Evolutionary conservation across 164 flowering plant species (phyloP), one percentile per base, ranked within the genome.

Genomic region (Piper longum): DNA sequence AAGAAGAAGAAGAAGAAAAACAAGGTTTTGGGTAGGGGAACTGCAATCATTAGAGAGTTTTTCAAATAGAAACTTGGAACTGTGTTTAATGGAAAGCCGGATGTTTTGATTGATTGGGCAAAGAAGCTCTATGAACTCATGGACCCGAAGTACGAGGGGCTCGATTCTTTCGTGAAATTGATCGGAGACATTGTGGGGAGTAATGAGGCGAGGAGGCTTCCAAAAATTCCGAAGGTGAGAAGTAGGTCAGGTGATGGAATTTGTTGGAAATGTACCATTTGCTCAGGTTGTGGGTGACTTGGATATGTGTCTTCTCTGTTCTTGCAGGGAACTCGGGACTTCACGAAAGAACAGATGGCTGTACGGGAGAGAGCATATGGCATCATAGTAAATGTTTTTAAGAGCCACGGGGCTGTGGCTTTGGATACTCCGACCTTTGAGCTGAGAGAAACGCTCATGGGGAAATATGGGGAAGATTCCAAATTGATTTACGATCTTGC

Each of bases 391-490:
- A 76, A 78, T 3, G 89, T 93, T 66, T 90, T 93, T 72, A 83
- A 88, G 79, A 84, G 83, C 81, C 97, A 93, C 71, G 95, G 99
- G 62, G 96, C 89, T 43, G 79, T 70, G 16, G 83, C 95, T 19
- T 73, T 93, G 56, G 99, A 93, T 76, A 93, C 99, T 57, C 99
- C 99, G 64, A 95, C 57, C 55, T 93, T 93, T 74, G 99, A 93
- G 76, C 55, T 88, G 79, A 81, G 89, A 69, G 97, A 93, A 76
- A 93, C 96, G 68, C 83, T 87, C n/a, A 90, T 79, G 89, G 98
- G 97, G 57, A 93, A 90, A 64, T 93, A 93, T 71, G 97, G 99
- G 59, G 97, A 93, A 76, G 99, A 93, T 70, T 90, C 99, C 45
- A 93, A 93, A 68, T 75, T 93, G 77, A 81, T 93, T 69, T 90